A percentile compares a stretch with the other conserved stretches of the same genome.
These are phyloP conservation scores for Baorangia bicolor DNA, from an alignment of 768 basidiomycete species.

Conservation along the genomic window DNA sequence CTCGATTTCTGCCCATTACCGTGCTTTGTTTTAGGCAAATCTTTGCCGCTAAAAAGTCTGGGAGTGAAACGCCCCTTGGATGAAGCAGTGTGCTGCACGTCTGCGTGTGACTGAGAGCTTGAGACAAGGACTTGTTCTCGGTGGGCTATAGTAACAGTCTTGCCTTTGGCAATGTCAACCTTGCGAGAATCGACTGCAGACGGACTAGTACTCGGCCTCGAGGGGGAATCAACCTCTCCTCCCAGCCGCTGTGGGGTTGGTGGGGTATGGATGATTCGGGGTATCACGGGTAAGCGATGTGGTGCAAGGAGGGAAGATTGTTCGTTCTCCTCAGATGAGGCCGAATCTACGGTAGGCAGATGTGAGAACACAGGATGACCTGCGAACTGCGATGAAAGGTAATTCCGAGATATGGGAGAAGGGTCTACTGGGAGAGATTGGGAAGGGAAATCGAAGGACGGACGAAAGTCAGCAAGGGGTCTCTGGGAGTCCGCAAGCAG, in stretches of 20 bases:
- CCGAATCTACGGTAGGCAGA: conserved; percentile 30
- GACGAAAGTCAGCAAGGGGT: conserved; percentile 8
- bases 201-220: neutral
- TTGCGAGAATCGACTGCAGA: conserved; percentile 17
- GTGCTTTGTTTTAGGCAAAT: conserved; percentile 21
- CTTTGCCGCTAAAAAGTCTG: conserved; percentile 30
- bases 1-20: conserved; percentile 25
- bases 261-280: conserved; percentile 37
- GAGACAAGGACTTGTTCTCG: conserved; percentile 30
- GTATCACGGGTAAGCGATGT: conserved; percentile 27
- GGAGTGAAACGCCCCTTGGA: conserved; percentile 31
- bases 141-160: conserved; percentile 16
- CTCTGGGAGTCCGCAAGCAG: neutral
- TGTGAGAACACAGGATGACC: conserved; percentile 5
- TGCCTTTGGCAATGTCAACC: conserved; percentile 7
- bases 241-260: conserved; percentile 35
- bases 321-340: conserved; percentile 24
- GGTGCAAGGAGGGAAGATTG: conserved; percentile 30
- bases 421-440: conserved; percentile 22
- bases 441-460: conserved; percentile 20
- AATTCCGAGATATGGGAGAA: conserved; percentile 13
- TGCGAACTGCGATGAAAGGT: conserved; percentile 8
- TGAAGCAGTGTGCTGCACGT: neutral
- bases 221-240: conserved; percentile 10
- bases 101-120: conserved; percentile 19